phyloP scores from a whole-genome alignment of 345 rosid genomes.

The Sisymbrium altissimum region DNA sequence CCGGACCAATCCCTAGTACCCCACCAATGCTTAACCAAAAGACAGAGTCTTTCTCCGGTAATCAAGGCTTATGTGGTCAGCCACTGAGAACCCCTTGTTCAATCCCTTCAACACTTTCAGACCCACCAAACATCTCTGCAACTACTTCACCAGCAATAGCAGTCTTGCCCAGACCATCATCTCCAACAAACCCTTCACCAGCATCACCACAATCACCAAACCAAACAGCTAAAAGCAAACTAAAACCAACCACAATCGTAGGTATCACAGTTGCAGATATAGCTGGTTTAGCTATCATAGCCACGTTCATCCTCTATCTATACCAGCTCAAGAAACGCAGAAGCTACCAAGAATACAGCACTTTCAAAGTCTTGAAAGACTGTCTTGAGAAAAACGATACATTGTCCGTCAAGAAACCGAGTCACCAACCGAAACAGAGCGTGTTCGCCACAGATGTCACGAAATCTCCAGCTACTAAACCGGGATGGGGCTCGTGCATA shows the following conservation, averaged over 20 bases:
- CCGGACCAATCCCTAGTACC: conserved; percentile 68
- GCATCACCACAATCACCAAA: conserved; percentile 11
- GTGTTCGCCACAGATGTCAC: not conserved
- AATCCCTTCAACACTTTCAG: conserved; percentile 69
- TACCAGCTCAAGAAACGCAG: conserved; percentile 60
- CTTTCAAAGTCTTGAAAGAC: conserved; percentile 21
- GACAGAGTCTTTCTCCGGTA: conserved; percentile 52
- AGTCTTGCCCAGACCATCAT: conserved; percentile 57
- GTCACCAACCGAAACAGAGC: conserved; percentile 15
- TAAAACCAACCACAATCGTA: conserved; percentile 61
- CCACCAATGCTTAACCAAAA: conserved; percentile 56
- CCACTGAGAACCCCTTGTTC: conserved; percentile 68
- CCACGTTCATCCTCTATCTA: conserved; percentile 55
- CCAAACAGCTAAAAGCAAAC: conserved; percentile 35
- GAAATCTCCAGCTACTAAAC: conserved; percentile 22
- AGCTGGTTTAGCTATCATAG: conserved; percentile 61
- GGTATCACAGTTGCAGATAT: conserved; percentile 65
- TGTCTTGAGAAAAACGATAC: conserved; percentile 34
- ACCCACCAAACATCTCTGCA: conserved; percentile 58
- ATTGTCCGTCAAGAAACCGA: conserved; percentile 15
- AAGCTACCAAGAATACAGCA: conserved; percentile 28
- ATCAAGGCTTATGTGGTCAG: conserved; percentile 71
- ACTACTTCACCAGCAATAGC: conserved; percentile 80
- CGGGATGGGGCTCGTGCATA: conserved; percentile 61
- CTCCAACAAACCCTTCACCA: conserved; percentile 32